Evolutionary conservation across 2,329 filamentous ascomycete genomes (phyloP).

Genomic region (Diaporthe helianthi): DNA sequence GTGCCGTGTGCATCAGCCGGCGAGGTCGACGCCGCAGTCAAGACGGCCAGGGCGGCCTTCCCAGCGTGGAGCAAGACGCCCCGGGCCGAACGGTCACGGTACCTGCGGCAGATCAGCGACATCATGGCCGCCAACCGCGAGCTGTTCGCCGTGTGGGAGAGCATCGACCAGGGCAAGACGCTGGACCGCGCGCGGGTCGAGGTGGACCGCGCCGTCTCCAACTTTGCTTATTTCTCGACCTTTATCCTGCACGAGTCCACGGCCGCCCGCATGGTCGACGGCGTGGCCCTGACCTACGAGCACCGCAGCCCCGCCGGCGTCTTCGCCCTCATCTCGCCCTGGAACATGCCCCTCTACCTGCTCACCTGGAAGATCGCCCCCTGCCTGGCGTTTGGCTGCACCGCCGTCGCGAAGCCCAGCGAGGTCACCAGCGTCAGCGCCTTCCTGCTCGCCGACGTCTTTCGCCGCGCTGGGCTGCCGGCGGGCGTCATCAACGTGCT

Average conservation of each 20-base stretch:
- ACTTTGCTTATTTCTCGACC: conserved; percentile 46
- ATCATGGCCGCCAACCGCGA: conserved; percentile 42
- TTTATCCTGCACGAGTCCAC: conserved; percentile 45
- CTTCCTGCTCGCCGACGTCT: conserved; percentile 40
- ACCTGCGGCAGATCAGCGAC: conserved; percentile 40
- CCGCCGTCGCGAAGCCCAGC: conserved; percentile 45
- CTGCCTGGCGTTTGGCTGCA: conserved; percentile 46
- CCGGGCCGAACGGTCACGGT: conserved; percentile 38
- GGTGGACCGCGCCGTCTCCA: conserved; percentile 44
- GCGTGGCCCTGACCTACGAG: conserved; percentile 44
- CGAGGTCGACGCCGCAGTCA: conserved; percentile 40
- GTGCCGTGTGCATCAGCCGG: conserved; percentile 39
- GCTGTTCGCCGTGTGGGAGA: conserved; percentile 46
- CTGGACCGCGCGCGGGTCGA: conserved; percentile 43
- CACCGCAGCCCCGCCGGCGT: conserved; percentile 45
- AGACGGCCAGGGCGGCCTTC: conserved; percentile 40
- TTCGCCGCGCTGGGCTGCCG: conserved; percentile 40
- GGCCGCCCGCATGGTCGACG: conserved; percentile 43
- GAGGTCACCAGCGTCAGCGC: conserved; percentile 45
- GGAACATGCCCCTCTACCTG: conserved; percentile 47
- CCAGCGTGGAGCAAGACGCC: conserved; percentile 42
- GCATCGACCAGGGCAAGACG: conserved; percentile 47
- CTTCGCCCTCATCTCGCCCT: conserved; percentile 45
- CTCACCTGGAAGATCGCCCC: conserved; percentile 47
- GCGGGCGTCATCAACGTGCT: conserved; percentile 44